A percentile compares a stretch with the other conserved stretches of the same genome.
These are phyloP conservation scores for Xerocomus brunneocitrinus DNA, from an alignment of 768 basidiomycete genomes.

Conservation along the genomic window DNA sequence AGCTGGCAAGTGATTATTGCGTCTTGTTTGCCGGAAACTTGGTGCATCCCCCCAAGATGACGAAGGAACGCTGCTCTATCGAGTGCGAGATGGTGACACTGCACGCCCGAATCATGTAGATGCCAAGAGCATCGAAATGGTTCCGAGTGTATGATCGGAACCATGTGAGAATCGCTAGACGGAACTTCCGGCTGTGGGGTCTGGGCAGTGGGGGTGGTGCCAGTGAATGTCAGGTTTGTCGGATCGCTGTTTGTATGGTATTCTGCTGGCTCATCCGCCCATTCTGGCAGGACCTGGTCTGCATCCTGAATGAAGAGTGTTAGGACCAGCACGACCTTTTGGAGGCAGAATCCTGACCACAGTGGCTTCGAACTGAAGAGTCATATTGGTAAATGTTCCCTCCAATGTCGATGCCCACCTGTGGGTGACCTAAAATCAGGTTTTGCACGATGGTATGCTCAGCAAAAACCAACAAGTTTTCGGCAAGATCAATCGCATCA, in stretches of 20 bases:
- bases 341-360: neutral
- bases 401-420: neutral
- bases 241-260: neutral
- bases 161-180: neutral
- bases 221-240: neutral
- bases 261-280: neutral
- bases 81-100: constrained; percentile 2
- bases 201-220: neutral
- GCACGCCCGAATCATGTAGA: neutral
- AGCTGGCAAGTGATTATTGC: constrained; percentile 7
- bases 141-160: neutral
- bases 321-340: too few species aligned
- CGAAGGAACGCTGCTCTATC: constrained; percentile 11
- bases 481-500: neutral
- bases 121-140: constrained; percentile 15
- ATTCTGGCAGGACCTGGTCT: neutral
- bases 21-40: constrained; percentile 6
- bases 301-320: neutral
- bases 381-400: neutral
- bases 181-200: neutral
- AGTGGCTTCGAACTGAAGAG: neutral
- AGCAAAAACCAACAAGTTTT: constrained; percentile 2
- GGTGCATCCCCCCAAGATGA: constrained; percentile 10
- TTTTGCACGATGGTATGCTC: neutral
- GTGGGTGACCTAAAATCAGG: neutral